A percentile compares a stretch with the other conserved stretches of the same genome.
Conservation (phyloP, 2,329 filamentous ascomycete species). For the Calonectria honghensis region DNA sequence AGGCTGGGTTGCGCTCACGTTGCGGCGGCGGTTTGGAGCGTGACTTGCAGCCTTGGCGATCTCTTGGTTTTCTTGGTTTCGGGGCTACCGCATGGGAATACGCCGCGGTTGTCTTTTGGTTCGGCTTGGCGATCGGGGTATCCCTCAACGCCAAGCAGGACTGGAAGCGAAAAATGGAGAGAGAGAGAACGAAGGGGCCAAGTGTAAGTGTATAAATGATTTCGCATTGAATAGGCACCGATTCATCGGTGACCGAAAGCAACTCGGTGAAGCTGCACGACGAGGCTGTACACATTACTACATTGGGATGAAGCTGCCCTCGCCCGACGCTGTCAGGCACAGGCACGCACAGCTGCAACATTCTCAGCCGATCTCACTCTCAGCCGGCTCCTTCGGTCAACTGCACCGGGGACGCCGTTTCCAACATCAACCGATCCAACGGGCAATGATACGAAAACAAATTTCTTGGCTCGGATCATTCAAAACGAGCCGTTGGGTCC, state of each 20-base stretch:
- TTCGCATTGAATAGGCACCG: not conserved
- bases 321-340: not conserved
- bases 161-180: not conserved
- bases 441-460: constrained; percentile 21
- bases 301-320: not conserved
- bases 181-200: not conserved
- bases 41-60: constrained; percentile 33
- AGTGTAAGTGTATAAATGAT: not conserved
- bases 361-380: constrained; percentile 15
- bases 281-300: not conserved
- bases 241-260: not conserved
- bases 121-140: constrained; percentile 24
- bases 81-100: constrained; percentile 20
- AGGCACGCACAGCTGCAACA: not conserved
- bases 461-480: constrained; percentile 18
- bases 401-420: not conserved
- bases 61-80: constrained; percentile 14
- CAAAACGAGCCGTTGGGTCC: not conserved
- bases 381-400: constrained; percentile 13
- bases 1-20: constrained; percentile 16
- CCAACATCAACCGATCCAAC: not conserved
- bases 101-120: not conserved
- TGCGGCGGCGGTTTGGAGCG: constrained; percentile 11
- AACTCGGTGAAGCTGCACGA: not conserved
- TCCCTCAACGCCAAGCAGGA: not conserved